A percentile compares a stretch with the other conserved stretches of the same genome.
Evolutionary conservation across 2,329 filamentous ascomycete species (phyloP).

Genomic region (Thermothelomyces thermophilus): DNA sequence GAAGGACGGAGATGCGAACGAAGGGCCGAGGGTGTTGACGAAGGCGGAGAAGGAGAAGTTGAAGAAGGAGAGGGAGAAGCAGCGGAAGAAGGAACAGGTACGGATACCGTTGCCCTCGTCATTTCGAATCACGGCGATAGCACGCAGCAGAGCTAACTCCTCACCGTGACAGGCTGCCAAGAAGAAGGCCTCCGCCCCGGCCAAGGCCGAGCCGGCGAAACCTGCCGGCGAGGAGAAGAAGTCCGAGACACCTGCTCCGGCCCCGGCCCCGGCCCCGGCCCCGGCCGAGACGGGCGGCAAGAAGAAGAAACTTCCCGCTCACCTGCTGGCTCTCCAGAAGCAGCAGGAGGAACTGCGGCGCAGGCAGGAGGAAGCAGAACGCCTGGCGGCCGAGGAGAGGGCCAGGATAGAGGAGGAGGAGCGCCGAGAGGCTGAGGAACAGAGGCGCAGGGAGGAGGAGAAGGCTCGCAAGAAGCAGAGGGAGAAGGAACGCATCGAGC

Average conservation of each 20-base stretch:
- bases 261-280: constrained; percentile 34
- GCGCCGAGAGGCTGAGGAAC: constrained; percentile 58
- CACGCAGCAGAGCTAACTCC: not conserved
- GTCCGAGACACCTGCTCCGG: constrained; percentile 34
- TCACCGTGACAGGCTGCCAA: constrained; percentile 58
- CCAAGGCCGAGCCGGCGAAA: constrained; percentile 47
- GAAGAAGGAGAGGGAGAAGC: constrained; percentile 98
- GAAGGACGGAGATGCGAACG: constrained; percentile 41
- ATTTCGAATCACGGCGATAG: not conserved
- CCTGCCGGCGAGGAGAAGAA: constrained; percentile 46
- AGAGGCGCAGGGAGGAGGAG: constrained; percentile 62
- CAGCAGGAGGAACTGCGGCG: constrained; percentile 72
- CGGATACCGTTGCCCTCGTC: not conserved
- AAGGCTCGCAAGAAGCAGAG: constrained; percentile 75
- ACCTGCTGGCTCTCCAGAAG: constrained; percentile 67
- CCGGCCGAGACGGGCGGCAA: constrained; percentile 49
- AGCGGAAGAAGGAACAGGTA: constrained; percentile 96
- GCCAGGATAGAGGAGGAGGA: constrained; percentile 60
- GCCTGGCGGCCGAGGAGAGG: constrained; percentile 55
- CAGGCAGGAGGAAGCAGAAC: constrained; percentile 57
- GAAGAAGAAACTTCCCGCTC: constrained; percentile 87
- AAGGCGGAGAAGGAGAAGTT: constrained; percentile 98
- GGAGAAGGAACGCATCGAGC: constrained; percentile 79
- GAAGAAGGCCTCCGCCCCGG: constrained; percentile 61
- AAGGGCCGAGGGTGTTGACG: constrained; percentile 68